Percentiles rank a stretch among this genome's conserved stretches.
Conservation (phyloP, 345 rosid genomes). For the Arabis hirsuta region DNA sequence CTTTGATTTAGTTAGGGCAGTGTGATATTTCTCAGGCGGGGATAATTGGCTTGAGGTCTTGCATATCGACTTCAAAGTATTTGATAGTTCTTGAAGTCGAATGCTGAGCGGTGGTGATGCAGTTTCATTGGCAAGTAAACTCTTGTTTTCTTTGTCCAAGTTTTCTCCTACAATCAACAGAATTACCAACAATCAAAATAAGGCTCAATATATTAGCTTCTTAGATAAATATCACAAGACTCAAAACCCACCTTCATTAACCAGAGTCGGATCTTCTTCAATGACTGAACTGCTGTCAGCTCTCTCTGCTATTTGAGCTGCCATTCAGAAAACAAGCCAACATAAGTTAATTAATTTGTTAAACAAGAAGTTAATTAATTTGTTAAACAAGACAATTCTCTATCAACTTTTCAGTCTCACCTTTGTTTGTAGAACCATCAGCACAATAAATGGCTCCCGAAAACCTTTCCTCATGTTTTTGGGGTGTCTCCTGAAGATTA, state of each 20-base stretch:
- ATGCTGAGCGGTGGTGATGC: constrained; percentile 62
- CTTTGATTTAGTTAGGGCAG: not conserved
- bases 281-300: constrained; percentile 9
- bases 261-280: constrained; percentile 25
- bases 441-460: constrained; percentile 19
- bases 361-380: constrained; percentile 5
- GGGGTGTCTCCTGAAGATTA: constrained; percentile 27
- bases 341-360: not conserved
- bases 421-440: constrained; percentile 27
- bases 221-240: constrained; percentile 16
- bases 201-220: not conserved
- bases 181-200: constrained; percentile 1
- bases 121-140: constrained; percentile 37
- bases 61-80: constrained; percentile 55
- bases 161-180: constrained; percentile 40
- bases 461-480: constrained; percentile 15
- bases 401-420: constrained; percentile 22
- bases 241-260: constrained; percentile 46
- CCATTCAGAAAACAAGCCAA: not conserved
- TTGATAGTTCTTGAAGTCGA: constrained; percentile 59
- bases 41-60: constrained; percentile 42
- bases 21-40: constrained; percentile 36
- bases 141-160: constrained; percentile 56
- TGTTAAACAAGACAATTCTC: constrained; percentile 7
- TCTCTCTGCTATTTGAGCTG: constrained; percentile 20